Base-by-base conservation (phyloP, 768 basidiomycete genomes). In the Mycena crocata region DNA sequence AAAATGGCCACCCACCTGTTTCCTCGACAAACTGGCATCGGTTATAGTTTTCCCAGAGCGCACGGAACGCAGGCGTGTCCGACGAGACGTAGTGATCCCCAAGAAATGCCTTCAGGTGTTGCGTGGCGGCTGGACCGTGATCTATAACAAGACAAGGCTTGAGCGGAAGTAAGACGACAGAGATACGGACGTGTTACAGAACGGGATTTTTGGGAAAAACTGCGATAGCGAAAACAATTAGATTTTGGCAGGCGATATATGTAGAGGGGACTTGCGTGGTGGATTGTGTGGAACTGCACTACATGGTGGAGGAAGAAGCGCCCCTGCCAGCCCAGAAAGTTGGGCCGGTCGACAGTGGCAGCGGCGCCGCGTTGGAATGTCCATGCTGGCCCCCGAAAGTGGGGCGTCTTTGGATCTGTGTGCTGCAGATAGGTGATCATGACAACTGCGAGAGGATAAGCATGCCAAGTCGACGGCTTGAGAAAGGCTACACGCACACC, bases 301-400 rank as follows among this genome's bases (percentile, higher is more conserved):
- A 90, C 81, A 68, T 84, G 86, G 70, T 89, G 88, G n/a, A 90
- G 78, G 81, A 89, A 89, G 80, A 89, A 89, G 24, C 86, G 82
- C 4, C 89, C 89, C 74, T 87, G 85, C 87, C 87, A 89, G 14
- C 88, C 88, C 17, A 90, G 78, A 74, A 89, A 84, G 64, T 82
- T 69, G n/a, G n/a, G n/a, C 35, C 87, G 78, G 73, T 90, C 88
- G 28, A 89, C 82, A 1, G 89, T 89, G 4, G 87, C 84, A 32
- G 86, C 85, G 28, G 88, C 89, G 2, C 89, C 89, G 17, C 88
- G 86, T 67, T 85, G 84, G 77, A 84, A 89, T 72, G 83, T 87
- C 88, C 89, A 90, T 66, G 82, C 82, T 56, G 77, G 80, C 46
- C 82, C 81, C 57, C 88, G 86, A 72, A 88, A 90, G 68, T 89